Percentiles rank a stretch among this genome's conserved stretches.
Evolutionary conservation across 2,329 filamentous ascomycete genomes (phyloP).

Genomic region (Endothia cerciana): DNA sequence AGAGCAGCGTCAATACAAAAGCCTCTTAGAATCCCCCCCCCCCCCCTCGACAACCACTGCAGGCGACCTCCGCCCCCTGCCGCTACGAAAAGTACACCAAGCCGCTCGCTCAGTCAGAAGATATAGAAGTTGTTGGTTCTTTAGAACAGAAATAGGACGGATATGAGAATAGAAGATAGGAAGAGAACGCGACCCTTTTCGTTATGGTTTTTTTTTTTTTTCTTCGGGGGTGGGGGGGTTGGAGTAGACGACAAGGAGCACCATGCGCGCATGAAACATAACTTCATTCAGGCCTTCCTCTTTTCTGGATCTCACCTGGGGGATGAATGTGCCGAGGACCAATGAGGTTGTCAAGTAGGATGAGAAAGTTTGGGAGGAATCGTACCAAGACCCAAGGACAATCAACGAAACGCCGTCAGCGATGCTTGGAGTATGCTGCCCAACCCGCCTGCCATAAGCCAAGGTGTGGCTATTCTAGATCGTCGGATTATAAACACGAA

Average conservation of each 20-base stretch:
- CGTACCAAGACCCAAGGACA: slow-evolving; percentile 2
- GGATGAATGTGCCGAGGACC: slow-evolving; percentile 6
- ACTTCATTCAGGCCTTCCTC: slow-evolving; percentile 21
- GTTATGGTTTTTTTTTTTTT: slow-evolving; percentile 11
- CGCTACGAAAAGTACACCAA: background rate
- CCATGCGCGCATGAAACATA: slow-evolving; percentile 29
- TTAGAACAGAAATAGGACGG: background rate
- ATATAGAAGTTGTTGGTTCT: slow-evolving; percentile 12
- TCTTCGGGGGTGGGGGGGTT: too few relatives aligned
- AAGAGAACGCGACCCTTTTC: slow-evolving; percentile 10
- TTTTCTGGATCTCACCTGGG: slow-evolving; percentile 6
- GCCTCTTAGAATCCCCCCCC: background rate
- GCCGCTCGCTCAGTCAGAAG: slow-evolving; percentile 18
- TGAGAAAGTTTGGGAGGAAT: slow-evolving; percentile 12
- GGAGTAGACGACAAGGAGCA: slow-evolving; percentile 12
- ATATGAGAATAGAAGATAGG: slow-evolving; percentile 13
- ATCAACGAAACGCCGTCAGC: slow-evolving; percentile 28
- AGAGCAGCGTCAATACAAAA: background rate
- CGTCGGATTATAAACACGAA: slow-evolving; percentile 28
- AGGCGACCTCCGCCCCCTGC: background rate
- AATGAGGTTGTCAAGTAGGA: slow-evolving; percentile 5
- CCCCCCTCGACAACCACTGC: background rate
- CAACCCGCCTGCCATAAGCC: slow-evolving; percentile 10
- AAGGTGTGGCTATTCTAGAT: slow-evolving; percentile 25
- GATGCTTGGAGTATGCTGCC: slow-evolving; percentile 28